Conservation (phyloP, 2,329 filamentous ascomycete species). For the Sarocladiaceae sp. region DNA sequence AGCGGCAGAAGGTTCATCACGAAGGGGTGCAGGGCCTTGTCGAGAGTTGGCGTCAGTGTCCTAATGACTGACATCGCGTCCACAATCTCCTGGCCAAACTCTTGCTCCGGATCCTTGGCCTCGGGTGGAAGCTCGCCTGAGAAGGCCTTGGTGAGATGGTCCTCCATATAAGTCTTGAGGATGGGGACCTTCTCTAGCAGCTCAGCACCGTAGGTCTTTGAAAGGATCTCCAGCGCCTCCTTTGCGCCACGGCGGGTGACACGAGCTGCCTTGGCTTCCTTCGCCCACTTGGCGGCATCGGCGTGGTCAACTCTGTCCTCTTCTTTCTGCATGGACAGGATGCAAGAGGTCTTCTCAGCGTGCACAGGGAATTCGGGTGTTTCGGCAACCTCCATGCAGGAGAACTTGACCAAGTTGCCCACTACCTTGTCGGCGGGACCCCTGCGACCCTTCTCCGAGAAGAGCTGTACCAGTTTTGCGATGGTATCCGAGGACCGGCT, state of each 20-base stretch:
- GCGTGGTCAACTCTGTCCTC: slow-evolving; percentile 91
- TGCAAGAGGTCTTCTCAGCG: slow-evolving; percentile 67
- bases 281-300: slow-evolving; percentile 83
- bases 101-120: slow-evolving; percentile 65
- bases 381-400: slow-evolving; percentile 94
- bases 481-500: slow-evolving; percentile 80
- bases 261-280: slow-evolving; percentile 79
- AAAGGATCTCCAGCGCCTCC: slow-evolving; percentile 84
- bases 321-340: slow-evolving; percentile 92
- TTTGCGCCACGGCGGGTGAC: slow-evolving; percentile 91
- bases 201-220: slow-evolving; percentile 67
- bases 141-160: slow-evolving; percentile 71
- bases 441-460: slow-evolving; percentile 71
- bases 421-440: slow-evolving; percentile 94
- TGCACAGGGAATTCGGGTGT: slow-evolving; percentile 92
- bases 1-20: slow-evolving; percentile 78
- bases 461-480: slow-evolving; percentile 76
- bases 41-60: slow-evolving; percentile 85
- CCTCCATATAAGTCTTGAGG: slow-evolving; percentile 72
- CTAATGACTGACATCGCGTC: slow-evolving; percentile 90
- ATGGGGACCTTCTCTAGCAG: slow-evolving; percentile 82
- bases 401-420: slow-evolving; percentile 92
- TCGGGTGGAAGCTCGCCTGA: slow-evolving; percentile 62
- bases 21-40: slow-evolving; percentile 68
- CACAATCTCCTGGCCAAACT: slow-evolving; percentile 84